These are phyloP conservation scores for Pholiota adiposa DNA, from an alignment of 1,284 basidiomycete species.

Conservation along the genomic window DNA sequence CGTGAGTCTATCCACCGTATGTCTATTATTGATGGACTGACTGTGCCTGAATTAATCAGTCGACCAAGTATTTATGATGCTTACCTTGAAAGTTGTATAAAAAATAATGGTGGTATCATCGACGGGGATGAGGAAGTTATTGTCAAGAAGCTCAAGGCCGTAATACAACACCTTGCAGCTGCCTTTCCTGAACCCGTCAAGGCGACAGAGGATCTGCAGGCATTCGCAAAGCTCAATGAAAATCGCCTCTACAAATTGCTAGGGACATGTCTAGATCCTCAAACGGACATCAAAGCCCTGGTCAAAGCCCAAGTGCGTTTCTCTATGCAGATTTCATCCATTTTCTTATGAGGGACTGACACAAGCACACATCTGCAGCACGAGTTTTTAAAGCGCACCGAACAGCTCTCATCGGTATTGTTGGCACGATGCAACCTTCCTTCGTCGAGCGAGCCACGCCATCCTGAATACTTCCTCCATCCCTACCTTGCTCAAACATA, in stretches of 20 bases:
- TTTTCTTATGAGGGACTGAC: background rate
- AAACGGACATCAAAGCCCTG: constrained; percentile 81
- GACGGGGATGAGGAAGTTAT: constrained; percentile 76
- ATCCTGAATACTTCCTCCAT: constrained; percentile 88
- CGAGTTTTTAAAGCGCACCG: constrained; percentile 79
- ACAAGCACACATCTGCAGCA: no score
- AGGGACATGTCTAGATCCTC: constrained; percentile 80
- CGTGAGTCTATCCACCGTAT: constrained; percentile 44
- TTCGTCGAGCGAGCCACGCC: constrained; percentile 75
- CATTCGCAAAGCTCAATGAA: constrained; percentile 90
- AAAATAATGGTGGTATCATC: constrained; percentile 87
- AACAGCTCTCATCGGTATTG: constrained; percentile 68
- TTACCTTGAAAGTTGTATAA: constrained; percentile 73
- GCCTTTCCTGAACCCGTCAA: constrained; percentile 75
- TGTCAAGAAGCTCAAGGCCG: constrained; percentile 55
- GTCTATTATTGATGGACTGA: background rate
- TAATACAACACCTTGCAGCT: constrained; percentile 68
- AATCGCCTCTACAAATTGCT: constrained; percentile 84
- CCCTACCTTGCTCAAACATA: constrained; percentile 73
- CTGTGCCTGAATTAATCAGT: constrained; percentile 36
- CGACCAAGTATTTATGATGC: constrained; percentile 67
- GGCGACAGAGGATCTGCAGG: constrained; percentile 76
- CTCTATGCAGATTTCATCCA: background rate
- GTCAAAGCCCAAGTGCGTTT: constrained; percentile 75
- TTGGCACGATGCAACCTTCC: constrained; percentile 75